phyloP scores from a whole-genome alignment of 805 yeast genomes.

The Cyberlindnera veronae region DNA sequence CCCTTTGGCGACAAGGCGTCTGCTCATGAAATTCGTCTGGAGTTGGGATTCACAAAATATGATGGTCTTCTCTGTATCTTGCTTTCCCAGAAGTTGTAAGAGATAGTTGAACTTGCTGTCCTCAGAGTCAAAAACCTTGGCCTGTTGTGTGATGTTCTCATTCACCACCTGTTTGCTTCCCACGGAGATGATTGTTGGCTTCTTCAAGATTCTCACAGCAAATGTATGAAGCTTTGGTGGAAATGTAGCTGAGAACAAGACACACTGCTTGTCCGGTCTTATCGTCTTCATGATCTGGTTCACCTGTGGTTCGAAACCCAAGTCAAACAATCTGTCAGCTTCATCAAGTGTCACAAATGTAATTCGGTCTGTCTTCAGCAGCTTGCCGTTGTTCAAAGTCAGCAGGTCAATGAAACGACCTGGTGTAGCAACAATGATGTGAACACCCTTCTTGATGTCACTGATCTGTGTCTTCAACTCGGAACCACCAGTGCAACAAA shows the following conservation, averaged over 20 bases:
- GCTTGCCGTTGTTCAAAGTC: constrained; percentile 77
- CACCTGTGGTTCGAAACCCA: constrained; percentile 97
- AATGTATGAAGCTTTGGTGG: constrained; percentile 74
- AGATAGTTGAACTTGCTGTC: constrained; percentile 55
- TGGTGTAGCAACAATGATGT: constrained; percentile 88
- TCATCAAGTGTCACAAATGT: constrained; percentile 91
- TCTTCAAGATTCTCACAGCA: constrained; percentile 58
- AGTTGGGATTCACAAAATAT: constrained; percentile 88
- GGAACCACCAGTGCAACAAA: constrained; percentile 91
- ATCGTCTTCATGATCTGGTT: constrained; percentile 70
- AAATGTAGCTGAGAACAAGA: constrained; percentile 91
- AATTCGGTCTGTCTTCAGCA: constrained; percentile 57
- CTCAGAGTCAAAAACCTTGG: constrained; percentile 53
- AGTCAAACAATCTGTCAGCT: constrained; percentile 94
- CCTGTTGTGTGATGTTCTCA: constrained; percentile 70
- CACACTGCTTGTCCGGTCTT: constrained; percentile 85
- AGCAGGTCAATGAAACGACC: constrained; percentile 89
- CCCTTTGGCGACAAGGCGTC: constrained; percentile 48
- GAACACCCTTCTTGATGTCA: constrained; percentile 70
- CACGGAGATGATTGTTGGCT: constrained; percentile 73
- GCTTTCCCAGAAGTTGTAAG: constrained; percentile 50
- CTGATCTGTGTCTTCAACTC: constrained; percentile 80
- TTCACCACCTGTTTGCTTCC: constrained; percentile 83
- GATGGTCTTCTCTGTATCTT: constrained; percentile 50
- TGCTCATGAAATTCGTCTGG: constrained; percentile 70